Conservation (phyloP, 208 protist species). For the Histomonas meleagridis region DNA sequence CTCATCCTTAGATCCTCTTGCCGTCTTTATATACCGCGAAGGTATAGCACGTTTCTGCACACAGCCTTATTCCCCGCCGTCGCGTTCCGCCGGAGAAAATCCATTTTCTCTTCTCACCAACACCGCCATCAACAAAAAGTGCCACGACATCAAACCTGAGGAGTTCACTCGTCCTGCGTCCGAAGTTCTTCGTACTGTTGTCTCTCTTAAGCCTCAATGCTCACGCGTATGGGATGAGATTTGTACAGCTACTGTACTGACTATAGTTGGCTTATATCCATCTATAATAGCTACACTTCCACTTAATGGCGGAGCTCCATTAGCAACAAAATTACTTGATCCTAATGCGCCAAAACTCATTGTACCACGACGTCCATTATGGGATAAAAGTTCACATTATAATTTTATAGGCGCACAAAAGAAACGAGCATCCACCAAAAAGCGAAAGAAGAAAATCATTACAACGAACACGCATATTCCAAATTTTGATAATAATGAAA, state of each 20-base stretch:
- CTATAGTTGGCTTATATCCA: not conserved
- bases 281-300: not conserved
- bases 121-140: not conserved
- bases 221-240: not conserved
- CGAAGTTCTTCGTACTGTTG: not conserved
- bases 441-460: not conserved
- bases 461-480: no score
- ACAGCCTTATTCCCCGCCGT: constrained; percentile 20
- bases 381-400: not conserved
- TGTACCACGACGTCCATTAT: not conserved
- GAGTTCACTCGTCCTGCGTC: not conserved
- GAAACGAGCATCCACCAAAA: not conserved
- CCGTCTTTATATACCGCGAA: constrained; percentile 43
- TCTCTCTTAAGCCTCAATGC: not conserved
- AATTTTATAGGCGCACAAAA: not conserved
- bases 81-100: not conserved
- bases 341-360: no score
- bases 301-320: not conserved
- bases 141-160: not conserved
- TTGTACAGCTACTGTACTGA: not conserved
- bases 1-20: constrained; percentile 38
- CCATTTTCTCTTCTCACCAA: constrained; percentile 40
- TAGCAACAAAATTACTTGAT: not conserved
- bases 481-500: no score
- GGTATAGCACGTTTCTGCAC: constrained; percentile 42